Conservation (phyloP, 805 yeast genomes). For the Blastobotrys muscicola region DNA sequence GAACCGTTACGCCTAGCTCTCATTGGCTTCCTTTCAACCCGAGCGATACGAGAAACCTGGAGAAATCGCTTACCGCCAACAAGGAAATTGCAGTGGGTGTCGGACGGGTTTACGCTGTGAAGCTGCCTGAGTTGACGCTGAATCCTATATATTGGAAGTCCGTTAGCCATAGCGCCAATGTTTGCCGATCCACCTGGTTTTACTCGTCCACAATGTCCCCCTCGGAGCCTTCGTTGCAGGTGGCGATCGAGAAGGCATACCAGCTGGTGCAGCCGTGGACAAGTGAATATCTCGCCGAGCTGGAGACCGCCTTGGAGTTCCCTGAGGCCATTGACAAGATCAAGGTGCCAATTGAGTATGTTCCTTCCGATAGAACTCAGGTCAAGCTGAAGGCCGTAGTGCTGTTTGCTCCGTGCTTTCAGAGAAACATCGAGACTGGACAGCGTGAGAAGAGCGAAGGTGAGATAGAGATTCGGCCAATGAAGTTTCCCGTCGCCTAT, state of each 20-base stretch:
- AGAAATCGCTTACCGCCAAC: background rate
- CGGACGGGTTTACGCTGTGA: conserved; percentile 23
- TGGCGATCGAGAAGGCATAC: conserved; percentile 15
- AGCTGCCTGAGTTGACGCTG: conserved; percentile 13
- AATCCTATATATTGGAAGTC: conserved; percentile 33
- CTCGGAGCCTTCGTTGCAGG: conserved; percentile 25
- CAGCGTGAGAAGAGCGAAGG: conserved; percentile 1
- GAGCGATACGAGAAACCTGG: conserved; percentile 20
- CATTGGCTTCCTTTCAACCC: conserved; percentile 33
- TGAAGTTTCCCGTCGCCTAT: conserved; percentile 14
- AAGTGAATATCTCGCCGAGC: conserved; percentile 18
- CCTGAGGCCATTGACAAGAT: conserved; percentile 22
- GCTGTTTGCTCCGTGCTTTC: conserved; percentile 23
- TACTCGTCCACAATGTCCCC: conserved; percentile 28
- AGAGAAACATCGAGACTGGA: conserved; percentile 2
- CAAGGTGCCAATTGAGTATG: conserved; percentile 15
- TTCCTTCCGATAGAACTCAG: conserved; percentile 7
- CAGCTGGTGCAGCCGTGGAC: conserved; percentile 21
- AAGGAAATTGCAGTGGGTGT: conserved; percentile 24
- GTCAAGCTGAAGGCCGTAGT: conserved; percentile 13
- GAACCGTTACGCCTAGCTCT: conserved; percentile 20
- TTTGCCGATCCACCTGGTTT: conserved; percentile 30
- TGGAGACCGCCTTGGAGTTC: conserved; percentile 18
- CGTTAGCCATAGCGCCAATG: conserved; percentile 23
- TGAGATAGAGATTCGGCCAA: background rate